phyloP scores from a whole-genome alignment of 768 basidiomycete species.

The Boletus vinaceobasis region DNA sequence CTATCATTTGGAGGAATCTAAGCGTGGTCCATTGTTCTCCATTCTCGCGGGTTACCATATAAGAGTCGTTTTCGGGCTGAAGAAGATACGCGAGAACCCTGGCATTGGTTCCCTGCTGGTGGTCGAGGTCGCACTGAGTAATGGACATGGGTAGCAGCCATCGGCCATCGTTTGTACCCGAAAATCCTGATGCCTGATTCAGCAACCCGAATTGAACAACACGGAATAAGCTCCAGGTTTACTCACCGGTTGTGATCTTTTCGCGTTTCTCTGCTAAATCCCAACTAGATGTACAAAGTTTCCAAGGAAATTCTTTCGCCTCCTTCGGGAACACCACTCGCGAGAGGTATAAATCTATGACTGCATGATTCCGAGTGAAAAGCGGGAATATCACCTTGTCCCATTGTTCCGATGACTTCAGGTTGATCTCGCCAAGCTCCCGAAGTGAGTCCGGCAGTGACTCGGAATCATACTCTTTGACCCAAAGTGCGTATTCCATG shows the following conservation, averaged over 20 bases:
- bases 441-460: too few species aligned
- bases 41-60: slow-evolving; percentile 20
- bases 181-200: slow-evolving; percentile 32
- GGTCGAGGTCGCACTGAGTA: slow-evolving; percentile 29
- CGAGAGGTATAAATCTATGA: slow-evolving; percentile 46
- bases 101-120: slow-evolving; percentile 33
- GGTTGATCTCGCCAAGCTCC: too few species aligned
- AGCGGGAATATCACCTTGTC: too few species aligned
- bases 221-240: too few species aligned
- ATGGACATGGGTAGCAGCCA: slow-evolving; percentile 20
- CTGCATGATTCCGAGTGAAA: slow-evolving; percentile 38
- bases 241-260: slow-evolving; percentile 16
- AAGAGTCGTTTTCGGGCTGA: slow-evolving; percentile 37
- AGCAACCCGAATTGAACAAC: too few species aligned
- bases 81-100: slow-evolving; percentile 28
- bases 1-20: slow-evolving; percentile 33
- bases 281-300: slow-evolving; percentile 52
- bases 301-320: slow-evolving; percentile 45
- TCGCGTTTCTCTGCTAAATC: slow-evolving; percentile 47
- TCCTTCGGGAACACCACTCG: slow-evolving; percentile 48
- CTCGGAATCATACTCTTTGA: too few species aligned
- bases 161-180: slow-evolving; percentile 54
- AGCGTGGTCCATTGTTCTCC: slow-evolving; percentile 10
- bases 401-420: slow-evolving; percentile 39
- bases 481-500: slow-evolving; percentile 22